Base-by-base conservation (phyloP, 352 stramenopile species). In the Phytopythium boreale region DNA sequence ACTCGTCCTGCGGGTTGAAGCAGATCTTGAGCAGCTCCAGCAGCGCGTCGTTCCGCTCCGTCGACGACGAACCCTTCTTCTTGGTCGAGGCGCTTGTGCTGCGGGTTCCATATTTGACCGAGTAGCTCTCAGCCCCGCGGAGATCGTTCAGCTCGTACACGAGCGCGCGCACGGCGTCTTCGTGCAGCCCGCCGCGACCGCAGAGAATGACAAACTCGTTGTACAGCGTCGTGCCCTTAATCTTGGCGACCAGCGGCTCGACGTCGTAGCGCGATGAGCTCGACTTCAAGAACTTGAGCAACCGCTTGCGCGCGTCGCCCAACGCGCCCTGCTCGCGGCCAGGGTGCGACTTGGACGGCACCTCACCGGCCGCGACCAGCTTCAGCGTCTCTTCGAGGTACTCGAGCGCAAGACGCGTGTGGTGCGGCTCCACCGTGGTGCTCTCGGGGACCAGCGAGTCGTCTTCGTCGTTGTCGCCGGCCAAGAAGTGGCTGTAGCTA, bases 201-300 rank as follows among this genome's bases (percentile, higher is more conserved):
- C 87, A 94, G 1, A 96, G 70, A 65, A 96, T 92, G 19, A 96
- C 77, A 46, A 96, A 89, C 61, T 96, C 87, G 55, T 92, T 90
- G 69, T 91, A 92, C 19, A 96, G 68, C 24, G 78, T 71, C 41
- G 84, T 87, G 31, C 76, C 74, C 43, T 87, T 90, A 47, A 93
- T 78, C 63, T 96, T 93, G n/a, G 82, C 72, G 26, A 93, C 72
- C 5, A 96, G 70, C 34, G 86, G 74, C 31, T 60, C 66, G 17
- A 89, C 87, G 39, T 96, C 87, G 61, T 93, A 96, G 15, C 82
- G 79, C 31, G 87, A 96, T 10, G 82, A 83, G 27, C 77, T 71
- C 0, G 85, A 77, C 68, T 92, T 93, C 17, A 96, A 62, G 53
- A 94, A 96, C 53, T 90, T 87, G 19, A 96, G 66, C 64, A 96